phyloP scores from a whole-genome alignment of 1,284 basidiomycete species.

The Amylostereum areolatum region DNA sequence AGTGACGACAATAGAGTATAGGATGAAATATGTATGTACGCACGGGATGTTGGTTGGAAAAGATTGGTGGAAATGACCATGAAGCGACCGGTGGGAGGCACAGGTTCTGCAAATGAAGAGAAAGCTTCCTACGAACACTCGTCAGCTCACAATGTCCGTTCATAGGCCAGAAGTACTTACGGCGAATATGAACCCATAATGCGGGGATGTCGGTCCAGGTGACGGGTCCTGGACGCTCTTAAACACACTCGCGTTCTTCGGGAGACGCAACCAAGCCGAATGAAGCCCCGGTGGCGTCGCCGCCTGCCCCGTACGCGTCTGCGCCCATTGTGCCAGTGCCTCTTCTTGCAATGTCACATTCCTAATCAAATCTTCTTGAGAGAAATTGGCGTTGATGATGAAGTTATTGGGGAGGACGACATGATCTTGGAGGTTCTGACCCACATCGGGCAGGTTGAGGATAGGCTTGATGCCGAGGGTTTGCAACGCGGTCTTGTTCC shows the following conservation, averaged over 20 bases:
- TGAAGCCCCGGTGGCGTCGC: not conserved
- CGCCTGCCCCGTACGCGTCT: not conserved
- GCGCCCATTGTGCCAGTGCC: not conserved
- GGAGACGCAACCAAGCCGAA: slow-evolving; percentile 13
- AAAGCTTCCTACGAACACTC: slow-evolving; percentile 1
- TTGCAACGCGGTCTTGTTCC: slow-evolving; percentile 22
- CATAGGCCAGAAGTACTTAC: slow-evolving; percentile 5
- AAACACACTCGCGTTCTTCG: slow-evolving; percentile 10
- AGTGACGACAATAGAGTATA: not conserved
- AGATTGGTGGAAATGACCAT: slow-evolving; percentile 10
- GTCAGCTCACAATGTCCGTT: not conserved
- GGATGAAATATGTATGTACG: slow-evolving; percentile 2
- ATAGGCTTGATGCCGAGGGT: slow-evolving; percentile 23
- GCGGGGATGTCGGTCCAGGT: slow-evolving; percentile 11
- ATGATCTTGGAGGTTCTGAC: slow-evolving; percentile 34
- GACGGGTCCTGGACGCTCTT: slow-evolving; percentile 12
- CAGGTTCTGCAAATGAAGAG: slow-evolving; percentile 1
- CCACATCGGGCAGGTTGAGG: slow-evolving; percentile 27
- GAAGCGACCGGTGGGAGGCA: slow-evolving; percentile 13
- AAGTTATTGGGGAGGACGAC: slow-evolving; percentile 9
- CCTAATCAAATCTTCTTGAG: slow-evolving; percentile 8
- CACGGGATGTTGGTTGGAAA: slow-evolving; percentile 13
- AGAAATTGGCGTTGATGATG: slow-evolving; percentile 11
- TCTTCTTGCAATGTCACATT: not conserved
- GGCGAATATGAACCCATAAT: slow-evolving; percentile 12